Evolutionary conservation across 805 yeast species (phyloP).

Genomic region (Wickerhamomyces kurtzmanii): DNA sequence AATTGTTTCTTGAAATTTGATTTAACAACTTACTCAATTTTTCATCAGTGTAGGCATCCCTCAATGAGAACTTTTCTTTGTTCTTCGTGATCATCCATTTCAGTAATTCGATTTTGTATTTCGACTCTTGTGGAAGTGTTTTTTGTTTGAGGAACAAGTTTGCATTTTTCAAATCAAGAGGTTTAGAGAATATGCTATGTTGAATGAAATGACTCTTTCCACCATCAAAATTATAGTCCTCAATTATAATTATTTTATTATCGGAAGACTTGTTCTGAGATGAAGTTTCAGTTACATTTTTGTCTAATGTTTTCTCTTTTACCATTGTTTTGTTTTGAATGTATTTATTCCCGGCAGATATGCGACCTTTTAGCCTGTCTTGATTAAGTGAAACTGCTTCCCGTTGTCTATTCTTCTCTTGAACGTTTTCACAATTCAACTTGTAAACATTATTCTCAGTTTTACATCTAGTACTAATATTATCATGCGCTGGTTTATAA

Average conservation of each 20-base stretch:
- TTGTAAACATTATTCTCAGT: constrained; percentile 3
- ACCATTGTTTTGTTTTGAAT: constrained; percentile 1
- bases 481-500: constrained; percentile 6
- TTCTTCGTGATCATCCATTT: constrained; percentile 11
- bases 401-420: constrained; percentile 7
- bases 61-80: constrained; percentile 8
- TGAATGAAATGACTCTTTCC: neutral
- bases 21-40: constrained; percentile 8
- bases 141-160: too few species aligned
- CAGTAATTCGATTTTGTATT: constrained; percentile 11
- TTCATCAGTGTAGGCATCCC: constrained; percentile 7
- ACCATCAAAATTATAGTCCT: neutral
- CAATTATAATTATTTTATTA: neutral
- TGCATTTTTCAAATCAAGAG: too few species aligned
- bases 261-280: neutral
- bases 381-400: constrained; percentile 4
- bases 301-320: neutral
- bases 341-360: neutral
- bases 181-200: neutral
- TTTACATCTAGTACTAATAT: constrained; percentile 2
- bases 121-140: constrained; percentile 1
- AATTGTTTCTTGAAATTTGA: constrained; percentile 6
- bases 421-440: constrained; percentile 9
- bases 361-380: neutral
- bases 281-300: too few species aligned